A percentile compares a stretch with the other conserved stretches of the same genome.
phyloP scores from a whole-genome alignment of 768 basidiomycete genomes.

The Tricholoma terreum region DNA sequence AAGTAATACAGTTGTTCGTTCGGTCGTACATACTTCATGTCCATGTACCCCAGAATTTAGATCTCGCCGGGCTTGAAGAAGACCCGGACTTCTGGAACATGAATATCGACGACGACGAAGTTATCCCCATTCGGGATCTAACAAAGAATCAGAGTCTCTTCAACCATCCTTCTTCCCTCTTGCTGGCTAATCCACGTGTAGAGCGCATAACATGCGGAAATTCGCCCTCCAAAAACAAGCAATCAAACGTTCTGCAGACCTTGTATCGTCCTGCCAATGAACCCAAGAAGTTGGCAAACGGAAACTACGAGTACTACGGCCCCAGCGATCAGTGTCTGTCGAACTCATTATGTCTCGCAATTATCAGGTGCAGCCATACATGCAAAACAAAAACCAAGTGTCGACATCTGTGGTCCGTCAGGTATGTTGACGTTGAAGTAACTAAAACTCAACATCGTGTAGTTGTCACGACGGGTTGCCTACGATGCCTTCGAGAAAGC shows the following conservation, averaged over 20 bases:
- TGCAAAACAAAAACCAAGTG: constrained; percentile 79
- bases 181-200: neutral
- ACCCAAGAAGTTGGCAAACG: constrained; percentile 52
- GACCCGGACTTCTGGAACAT: constrained; percentile 67
- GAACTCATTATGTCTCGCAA: neutral
- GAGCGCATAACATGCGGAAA: neutral
- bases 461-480: constrained; percentile 73
- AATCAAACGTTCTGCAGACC: neutral
- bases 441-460: neutral
- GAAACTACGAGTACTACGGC: constrained; percentile 60
- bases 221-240: neutral
- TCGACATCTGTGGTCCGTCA: constrained; percentile 68
- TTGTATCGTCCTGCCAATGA: constrained; percentile 2
- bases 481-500: constrained; percentile 40
- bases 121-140: constrained; percentile 33
- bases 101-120: constrained; percentile 38
- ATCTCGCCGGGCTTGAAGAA: constrained; percentile 64
- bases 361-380: constrained; percentile 69
- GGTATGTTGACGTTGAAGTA: constrained; percentile 1
- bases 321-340: neutral
- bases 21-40: neutral
- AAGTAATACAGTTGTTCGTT: constrained; percentile 12
- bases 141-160: constrained; percentile 25
- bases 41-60: constrained; percentile 49
- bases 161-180: neutral